Base-by-base conservation (phyloP, 768 basidiomycete genomes). In the Xerocomellus dryophilus region DNA sequence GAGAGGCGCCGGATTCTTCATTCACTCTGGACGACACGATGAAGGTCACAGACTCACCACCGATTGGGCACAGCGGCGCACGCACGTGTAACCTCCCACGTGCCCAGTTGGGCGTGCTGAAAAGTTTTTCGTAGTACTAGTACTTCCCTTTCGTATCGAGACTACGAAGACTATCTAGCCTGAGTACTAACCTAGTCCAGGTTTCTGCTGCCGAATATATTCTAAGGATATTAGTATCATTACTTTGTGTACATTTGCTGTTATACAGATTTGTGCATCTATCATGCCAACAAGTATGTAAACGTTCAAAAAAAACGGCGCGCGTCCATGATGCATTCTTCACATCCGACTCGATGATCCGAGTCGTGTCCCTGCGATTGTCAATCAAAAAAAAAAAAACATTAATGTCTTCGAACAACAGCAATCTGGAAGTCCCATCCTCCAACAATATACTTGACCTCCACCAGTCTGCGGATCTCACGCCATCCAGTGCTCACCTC, bases 371-470 rank as follows among this genome's bases (percentile, higher is more conserved):
- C 48, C 39, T 46, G 43, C 7, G 10, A n/a, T 12, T 14, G 4
- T 2, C 34, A 7, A 35, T 11, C 5, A 14, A 14, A 21, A 38
- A 25, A 11, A 31, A 31, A 31, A 32, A 32, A 10, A 18, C 18
- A 25, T 68, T 55, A 86, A 65, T 88, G 86, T 54, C 90, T 76
- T 54, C 89, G 78, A 36, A 93, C 90, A 29, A 88, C 83, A 14
- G 92, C 92, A 50, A 95, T 77, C 74, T 93, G 87, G 54, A 94
- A 81, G 69, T 93, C 92, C 89, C 91, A 92, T 43, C 91, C 88
- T 23, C 89, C 87, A 15, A 84, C 75, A 50, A 92, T 73, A 62
- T 88, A 86, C 75, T 90, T 90, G 60, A 93, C 75, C 72, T 95
- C 90, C 31, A 93, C 65, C 63, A 97, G 66, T 61, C 94, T 75